phyloP scores from a whole-genome alignment of 1,284 basidiomycete genomes.

The Amylostereum areolatum region DNA sequence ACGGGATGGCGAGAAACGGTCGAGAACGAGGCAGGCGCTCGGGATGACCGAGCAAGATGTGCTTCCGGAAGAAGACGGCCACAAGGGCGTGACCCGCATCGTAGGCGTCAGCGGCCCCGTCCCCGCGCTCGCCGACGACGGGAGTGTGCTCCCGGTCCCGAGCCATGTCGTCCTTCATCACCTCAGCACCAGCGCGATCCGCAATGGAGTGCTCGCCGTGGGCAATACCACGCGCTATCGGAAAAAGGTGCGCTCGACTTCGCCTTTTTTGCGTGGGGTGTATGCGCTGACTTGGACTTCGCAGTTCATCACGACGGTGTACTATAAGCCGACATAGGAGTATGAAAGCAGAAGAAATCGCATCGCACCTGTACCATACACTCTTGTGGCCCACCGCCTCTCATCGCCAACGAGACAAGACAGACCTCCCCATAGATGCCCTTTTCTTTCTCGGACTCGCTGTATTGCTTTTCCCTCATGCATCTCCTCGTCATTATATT shows the following conservation, averaged over 20 bases:
- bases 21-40: background rate
- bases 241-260: conserved; percentile 65
- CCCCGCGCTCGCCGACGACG: conserved; percentile 73
- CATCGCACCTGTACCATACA: no score
- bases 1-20: background rate
- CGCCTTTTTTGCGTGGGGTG: conserved; percentile 1
- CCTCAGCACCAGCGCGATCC: conserved; percentile 92
- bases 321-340: conserved; percentile 49
- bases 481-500: background rate
- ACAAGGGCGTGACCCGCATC: background rate
- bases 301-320: conserved; percentile 64
- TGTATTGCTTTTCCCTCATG: background rate
- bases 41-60: background rate
- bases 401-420: no score
- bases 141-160: conserved; percentile 88
- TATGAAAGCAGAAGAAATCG: no score
- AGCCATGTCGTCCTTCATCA: conserved; percentile 96
- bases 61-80: background rate
- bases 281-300: conserved; percentile 8
- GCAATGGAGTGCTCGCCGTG: conserved; percentile 90
- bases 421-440: no score
- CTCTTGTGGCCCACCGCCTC: no score
- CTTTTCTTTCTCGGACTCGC: background rate
- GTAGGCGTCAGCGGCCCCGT: conserved; percentile 4
- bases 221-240: conserved; percentile 91